Conservation (phyloP, 495 filamentous ascomycete species). For the Niebla homalea region DNA sequence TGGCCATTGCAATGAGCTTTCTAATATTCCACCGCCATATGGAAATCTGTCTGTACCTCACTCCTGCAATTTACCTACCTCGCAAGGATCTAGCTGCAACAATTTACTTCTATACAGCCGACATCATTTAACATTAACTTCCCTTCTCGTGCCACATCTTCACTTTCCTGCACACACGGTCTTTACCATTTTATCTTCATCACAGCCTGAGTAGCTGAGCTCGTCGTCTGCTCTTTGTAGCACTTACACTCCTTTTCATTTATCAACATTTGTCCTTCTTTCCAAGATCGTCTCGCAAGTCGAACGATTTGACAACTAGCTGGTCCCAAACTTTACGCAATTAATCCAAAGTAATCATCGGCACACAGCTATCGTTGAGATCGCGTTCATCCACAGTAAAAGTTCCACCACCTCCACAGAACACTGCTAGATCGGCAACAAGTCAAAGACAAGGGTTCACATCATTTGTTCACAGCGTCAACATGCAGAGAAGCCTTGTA, state of each 20-base stretch:
- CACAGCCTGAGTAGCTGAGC: neutral
- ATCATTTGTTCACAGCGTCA: too few species aligned
- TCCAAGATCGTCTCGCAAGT: neutral
- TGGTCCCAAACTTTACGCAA: neutral
- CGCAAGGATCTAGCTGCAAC: neutral
- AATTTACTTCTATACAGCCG: too few species aligned
- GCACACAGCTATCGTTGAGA: neutral
- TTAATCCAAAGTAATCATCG: neutral
- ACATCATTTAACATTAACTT: too few species aligned
- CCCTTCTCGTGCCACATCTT: too few species aligned
- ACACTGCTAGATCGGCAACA: too few species aligned
- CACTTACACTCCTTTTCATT: neutral
- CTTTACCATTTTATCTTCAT: neutral
- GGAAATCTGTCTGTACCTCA: too few species aligned
- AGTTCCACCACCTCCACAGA: neutral
- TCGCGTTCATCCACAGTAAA: neutral
- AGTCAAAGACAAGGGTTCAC: too few species aligned
- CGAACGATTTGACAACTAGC: neutral
- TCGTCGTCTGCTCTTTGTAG: slow-evolving; percentile 1
- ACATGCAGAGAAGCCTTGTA: neutral
- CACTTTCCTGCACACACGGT: neutral
- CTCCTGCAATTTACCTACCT: slow-evolving; percentile 1
- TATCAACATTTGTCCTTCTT: neutral
- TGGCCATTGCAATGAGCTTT: too few species aligned
- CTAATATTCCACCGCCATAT: too few species aligned